Percentiles rank a stretch among this genome's conserved stretches.
These are phyloP conservation scores for Arctium minus DNA, from an alignment of 129 eudicot species.

Conservation along the genomic window DNA sequence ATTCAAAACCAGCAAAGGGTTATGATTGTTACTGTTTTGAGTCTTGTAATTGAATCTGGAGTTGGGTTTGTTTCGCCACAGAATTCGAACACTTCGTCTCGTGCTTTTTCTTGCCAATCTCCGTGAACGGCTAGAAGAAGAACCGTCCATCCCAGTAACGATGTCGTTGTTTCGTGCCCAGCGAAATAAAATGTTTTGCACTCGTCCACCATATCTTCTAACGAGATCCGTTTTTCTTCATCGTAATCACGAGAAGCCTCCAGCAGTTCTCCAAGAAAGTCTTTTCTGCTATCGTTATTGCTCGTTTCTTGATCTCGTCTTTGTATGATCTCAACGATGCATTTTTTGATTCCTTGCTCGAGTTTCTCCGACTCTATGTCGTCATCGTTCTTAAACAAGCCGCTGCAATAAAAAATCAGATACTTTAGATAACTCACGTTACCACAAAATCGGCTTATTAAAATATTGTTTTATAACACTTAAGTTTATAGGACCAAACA, in stretches of 20 bases:
- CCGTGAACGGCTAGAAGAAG: slow-evolving; percentile 48
- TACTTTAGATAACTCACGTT: neutral
- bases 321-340: slow-evolving; percentile 42
- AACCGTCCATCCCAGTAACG: slow-evolving; percentile 65
- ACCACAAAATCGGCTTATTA: neutral
- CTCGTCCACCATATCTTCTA: slow-evolving; percentile 61
- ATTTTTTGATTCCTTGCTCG: slow-evolving; percentile 52
- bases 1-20: neutral
- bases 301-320: slow-evolving; percentile 32
- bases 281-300: slow-evolving; percentile 2
- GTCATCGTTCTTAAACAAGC: slow-evolving; percentile 29
- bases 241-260: slow-evolving; percentile 32
- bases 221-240: slow-evolving; percentile 30
- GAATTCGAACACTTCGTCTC: slow-evolving; percentile 42
- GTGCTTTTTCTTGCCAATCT: slow-evolving; percentile 78
- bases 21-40: slow-evolving; percentile 39
- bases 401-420: slow-evolving; percentile 20
- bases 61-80: slow-evolving; percentile 41
- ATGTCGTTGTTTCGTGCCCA: slow-evolving; percentile 71
- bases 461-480: neutral
- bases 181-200: slow-evolving; percentile 81
- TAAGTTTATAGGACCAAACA: neutral
- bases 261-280: slow-evolving; percentile 54
- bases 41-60: slow-evolving; percentile 59
- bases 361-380: slow-evolving; percentile 63